Percentiles rank a stretch among this genome's conserved stretches.
These are phyloP conservation scores for Fusarium annulatum DNA, from an alignment of 2,329 filamentous ascomycete species.

Conservation along the genomic window DNA sequence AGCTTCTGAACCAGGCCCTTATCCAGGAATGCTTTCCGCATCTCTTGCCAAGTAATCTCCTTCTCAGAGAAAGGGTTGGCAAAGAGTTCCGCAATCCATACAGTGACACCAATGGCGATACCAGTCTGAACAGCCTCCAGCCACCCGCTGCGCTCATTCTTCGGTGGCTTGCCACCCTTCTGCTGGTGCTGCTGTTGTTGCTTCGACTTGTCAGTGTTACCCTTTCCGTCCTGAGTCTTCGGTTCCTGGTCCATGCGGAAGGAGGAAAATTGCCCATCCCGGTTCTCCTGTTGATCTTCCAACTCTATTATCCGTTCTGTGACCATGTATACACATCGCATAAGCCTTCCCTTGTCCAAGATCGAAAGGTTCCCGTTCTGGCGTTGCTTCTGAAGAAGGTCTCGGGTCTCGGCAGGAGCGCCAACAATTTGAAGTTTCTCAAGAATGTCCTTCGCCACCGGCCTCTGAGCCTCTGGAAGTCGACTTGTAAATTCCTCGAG, in stretches of 20 bases:
- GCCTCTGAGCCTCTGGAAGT: conserved; percentile 71
- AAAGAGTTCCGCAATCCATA: conserved; percentile 57
- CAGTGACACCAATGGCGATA: conserved; percentile 64
- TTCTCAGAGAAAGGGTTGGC: conserved; percentile 58
- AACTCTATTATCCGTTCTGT: conserved; percentile 51
- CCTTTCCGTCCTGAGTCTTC: conserved; percentile 39
- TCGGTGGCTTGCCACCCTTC: conserved; percentile 48
- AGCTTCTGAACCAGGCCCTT: conserved; percentile 96
- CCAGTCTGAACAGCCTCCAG: conserved; percentile 51
- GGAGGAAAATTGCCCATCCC: conserved; percentile 33
- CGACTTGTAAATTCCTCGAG: conserved; percentile 70
- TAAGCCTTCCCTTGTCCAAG: conserved; percentile 52
- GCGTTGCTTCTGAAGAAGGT: conserved; percentile 65
- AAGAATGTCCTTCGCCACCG: conserved; percentile 69
- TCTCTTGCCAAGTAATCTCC: conserved; percentile 98
- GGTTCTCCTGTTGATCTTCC: conserved; percentile 36
- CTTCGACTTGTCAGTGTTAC: conserved; percentile 39
- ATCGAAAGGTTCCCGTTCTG: conserved; percentile 64
- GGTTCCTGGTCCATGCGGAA: conserved; percentile 39
- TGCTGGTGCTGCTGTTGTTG: conserved; percentile 44
- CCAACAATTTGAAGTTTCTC: conserved; percentile 73
- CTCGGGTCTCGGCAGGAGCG: conserved; percentile 74
- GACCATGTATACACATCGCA: conserved; percentile 52
- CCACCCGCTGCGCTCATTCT: conserved; percentile 51
- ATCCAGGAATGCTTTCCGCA: conserved; percentile 91